phyloP scores from a whole-genome alignment of 176 grass and related monocot species.

The Rhynchospora tenuis region DNA sequence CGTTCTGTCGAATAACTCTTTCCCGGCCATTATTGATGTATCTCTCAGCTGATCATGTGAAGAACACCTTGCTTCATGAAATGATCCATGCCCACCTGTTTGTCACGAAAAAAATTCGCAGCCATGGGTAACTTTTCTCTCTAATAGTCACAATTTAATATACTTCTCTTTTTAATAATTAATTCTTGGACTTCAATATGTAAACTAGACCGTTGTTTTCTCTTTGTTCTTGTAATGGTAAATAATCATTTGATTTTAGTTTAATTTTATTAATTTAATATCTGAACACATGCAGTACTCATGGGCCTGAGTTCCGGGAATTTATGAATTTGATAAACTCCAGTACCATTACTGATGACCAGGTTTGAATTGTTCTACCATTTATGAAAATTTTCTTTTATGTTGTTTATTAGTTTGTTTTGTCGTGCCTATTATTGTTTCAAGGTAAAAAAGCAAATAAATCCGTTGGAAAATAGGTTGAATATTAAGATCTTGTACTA shows the following conservation, averaged over 20 bases:
- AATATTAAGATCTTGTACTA: neutral
- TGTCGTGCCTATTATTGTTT: neutral
- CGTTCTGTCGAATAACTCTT: slow-evolving; percentile 52
- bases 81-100: slow-evolving; percentile 91
- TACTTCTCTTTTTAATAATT: neutral
- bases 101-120: slow-evolving; percentile 14
- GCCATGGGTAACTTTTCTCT: slow-evolving; percentile 24
- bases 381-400: neutral
- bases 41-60: slow-evolving; percentile 35
- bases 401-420: neutral
- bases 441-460: neutral
- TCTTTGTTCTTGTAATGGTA: slow-evolving; percentile 3
- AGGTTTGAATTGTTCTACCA: slow-evolving; percentile 33
- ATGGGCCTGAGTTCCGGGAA: slow-evolving; percentile 52
- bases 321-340: slow-evolving; percentile 67
- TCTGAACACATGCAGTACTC: slow-evolving; percentile 27
- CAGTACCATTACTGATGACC: slow-evolving; percentile 33
- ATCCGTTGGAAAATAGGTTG: neutral
- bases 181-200: neutral
- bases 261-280: neutral
- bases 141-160: neutral
- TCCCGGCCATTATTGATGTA: slow-evolving; percentile 37
- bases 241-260: neutral
- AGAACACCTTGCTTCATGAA: slow-evolving; percentile 70
- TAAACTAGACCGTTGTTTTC: neutral